phyloP scores from a whole-genome alignment of 1,284 basidiomycete genomes.

The Ganoderma meredithae region DNA sequence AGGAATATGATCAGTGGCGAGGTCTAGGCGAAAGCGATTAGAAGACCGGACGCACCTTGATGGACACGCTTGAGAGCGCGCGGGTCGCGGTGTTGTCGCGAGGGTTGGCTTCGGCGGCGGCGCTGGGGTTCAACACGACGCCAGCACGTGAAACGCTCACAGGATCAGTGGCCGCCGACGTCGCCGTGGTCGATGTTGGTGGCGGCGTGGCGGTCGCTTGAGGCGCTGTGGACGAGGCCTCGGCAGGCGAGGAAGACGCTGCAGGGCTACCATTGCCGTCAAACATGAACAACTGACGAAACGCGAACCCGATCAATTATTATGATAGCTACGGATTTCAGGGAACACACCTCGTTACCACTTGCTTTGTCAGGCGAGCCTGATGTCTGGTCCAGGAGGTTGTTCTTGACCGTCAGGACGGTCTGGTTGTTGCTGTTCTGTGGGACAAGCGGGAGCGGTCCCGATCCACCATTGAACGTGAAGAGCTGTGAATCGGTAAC shows the following conservation, averaged over 20 bases:
- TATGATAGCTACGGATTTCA: not conserved
- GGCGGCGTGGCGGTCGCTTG: not conserved
- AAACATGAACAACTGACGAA: conserved; percentile 14
- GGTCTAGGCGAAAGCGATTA: too few relatives aligned
- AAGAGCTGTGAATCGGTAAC: conserved; percentile 21
- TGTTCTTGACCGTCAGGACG: conserved; percentile 2
- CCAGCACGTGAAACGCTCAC: conserved; percentile 15
- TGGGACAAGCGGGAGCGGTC: conserved; percentile 10
- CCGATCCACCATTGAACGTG: conserved; percentile 15
- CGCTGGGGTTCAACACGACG: conserved; percentile 12
- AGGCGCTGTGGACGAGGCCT: conserved; percentile 3
- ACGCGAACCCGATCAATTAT: not conserved
- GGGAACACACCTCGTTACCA: conserved; percentile 3
- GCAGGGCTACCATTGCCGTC: conserved; percentile 4
- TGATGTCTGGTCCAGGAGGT: conserved; percentile 6
- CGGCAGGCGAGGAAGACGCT: not conserved
- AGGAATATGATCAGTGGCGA: not conserved
- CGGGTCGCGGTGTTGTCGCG: conserved; percentile 16
- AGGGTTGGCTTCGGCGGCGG: conserved; percentile 12
- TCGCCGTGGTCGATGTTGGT: conserved; percentile 7
- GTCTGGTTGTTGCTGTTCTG: conserved; percentile 16
- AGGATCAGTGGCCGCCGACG: conserved; percentile 5
- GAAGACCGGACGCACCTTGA: conserved; percentile 2
- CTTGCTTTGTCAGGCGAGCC: conserved; percentile 7
- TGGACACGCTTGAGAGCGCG: conserved; percentile 10